phyloP scores from a whole-genome alignment of 2,329 filamentous ascomycete genomes.

The Talaromyces funiculosus region DNA sequence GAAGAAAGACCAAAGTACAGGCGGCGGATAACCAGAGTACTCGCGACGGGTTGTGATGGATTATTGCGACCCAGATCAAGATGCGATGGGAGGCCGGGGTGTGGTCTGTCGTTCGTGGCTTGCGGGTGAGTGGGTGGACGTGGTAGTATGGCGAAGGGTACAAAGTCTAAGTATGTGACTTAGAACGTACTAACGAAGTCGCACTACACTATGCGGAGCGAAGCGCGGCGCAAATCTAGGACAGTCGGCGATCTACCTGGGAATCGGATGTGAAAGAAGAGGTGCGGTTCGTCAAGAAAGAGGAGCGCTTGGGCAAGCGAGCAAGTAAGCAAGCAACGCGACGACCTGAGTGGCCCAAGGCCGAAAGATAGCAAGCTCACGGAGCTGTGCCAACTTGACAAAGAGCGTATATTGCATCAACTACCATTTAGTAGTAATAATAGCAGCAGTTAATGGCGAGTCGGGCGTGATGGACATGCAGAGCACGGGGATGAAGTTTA shows the following conservation, averaged over 20 bases:
- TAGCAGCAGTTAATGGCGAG: conserved; percentile 5
- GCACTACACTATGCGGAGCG: neutral
- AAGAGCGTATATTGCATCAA: neutral
- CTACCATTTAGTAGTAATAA: neutral
- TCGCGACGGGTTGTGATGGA: neutral
- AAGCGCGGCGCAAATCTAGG: conserved; percentile 5
- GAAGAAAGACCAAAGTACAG: neutral
- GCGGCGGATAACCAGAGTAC: neutral
- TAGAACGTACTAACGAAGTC: neutral
- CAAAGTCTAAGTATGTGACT: neutral
- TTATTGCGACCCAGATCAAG: neutral
- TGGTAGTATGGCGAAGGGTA: neutral
- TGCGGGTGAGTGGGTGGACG: neutral
- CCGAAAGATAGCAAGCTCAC: conserved; percentile 4
- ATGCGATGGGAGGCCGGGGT: neutral
- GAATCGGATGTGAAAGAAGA: neutral
- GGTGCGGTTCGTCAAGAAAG: neutral
- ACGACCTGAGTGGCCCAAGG: conserved; percentile 6
- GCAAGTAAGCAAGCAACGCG: conserved; percentile 1
- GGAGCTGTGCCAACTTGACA: conserved; percentile 5
- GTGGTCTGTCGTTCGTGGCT: conserved; percentile 2
- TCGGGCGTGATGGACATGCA: conserved; percentile 16
- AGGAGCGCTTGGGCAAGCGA: conserved; percentile 3
- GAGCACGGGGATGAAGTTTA: conserved; percentile 13
- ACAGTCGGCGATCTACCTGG: conserved; percentile 2